Base-by-base conservation (phyloP, 2,329 filamentous ascomycete genomes). In the Cytospora chrysosperma region DNA sequence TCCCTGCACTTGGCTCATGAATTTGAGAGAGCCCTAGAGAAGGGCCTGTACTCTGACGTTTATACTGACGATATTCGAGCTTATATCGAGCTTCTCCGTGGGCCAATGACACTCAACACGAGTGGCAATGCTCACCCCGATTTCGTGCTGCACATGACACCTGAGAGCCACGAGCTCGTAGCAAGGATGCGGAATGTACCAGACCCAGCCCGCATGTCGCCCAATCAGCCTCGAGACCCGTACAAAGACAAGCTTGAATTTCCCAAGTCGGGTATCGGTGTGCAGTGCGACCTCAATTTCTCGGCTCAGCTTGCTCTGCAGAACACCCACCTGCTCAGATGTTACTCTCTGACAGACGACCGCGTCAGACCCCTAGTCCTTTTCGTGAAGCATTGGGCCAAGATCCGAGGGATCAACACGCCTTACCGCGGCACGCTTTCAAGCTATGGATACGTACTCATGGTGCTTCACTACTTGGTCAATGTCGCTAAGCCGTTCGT, bases 271-370 rank as follows among this genome's bases (percentile, higher is more conserved):
- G 88, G 88, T 4, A 85, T 89, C 30, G 92, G 92, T n/a, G 90
- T 94, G 17, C 91, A 93, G 72, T 95, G 91, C 73, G 92, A 97
- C 72, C 92, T 97, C 80, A 96, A 96, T 75, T 97, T 97, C 73
- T 90, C 90, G 1, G 93, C 93, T 21, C 87, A 91, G 52, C 84
- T 97, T 3, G 92, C 89, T 1, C 80, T 96, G 3, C 89, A 95
- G 68, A 97, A 97, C 74, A 96, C 93, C 0, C 78, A 86, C 37
- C 85, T 97, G 47, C 83, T 97, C 32, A 87, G 90, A 47, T 94
- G 91, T 74, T 97, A 97, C 76, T 89, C 90, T 2, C 84, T 86
- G 61, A 91, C 89, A 24, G 93, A 97, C 72, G 77, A 85, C 5
- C 88, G 93, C 13, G 91, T 97, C 6, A 84, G 86, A 26, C 86